These are phyloP conservation scores for Gnomoniopsis smithogilvyi DNA, from an alignment of 2,329 filamentous ascomycete genomes.

Conservation along the genomic window DNA sequence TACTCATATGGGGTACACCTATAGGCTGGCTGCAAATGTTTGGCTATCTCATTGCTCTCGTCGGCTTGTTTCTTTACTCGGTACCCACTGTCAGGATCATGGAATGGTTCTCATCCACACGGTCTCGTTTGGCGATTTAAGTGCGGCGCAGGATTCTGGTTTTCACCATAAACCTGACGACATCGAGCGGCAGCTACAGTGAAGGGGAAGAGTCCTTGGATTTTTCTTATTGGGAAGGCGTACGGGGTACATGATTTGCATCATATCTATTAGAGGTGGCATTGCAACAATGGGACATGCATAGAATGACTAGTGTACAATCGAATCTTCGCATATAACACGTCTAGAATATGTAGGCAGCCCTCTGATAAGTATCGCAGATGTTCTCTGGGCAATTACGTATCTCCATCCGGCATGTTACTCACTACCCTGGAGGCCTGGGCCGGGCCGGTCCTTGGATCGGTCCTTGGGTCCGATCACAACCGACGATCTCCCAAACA, in stretches of 20 bases:
- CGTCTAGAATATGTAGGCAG: too few species aligned
- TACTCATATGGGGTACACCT: constrained; percentile 73
- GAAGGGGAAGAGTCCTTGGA: too few species aligned
- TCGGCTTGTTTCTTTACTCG: constrained; percentile 50
- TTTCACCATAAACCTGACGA: neutral
- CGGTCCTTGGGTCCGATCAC: neutral
- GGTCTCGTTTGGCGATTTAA: neutral
- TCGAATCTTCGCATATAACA: neutral
- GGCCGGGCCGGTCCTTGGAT: neutral
- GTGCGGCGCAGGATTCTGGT: neutral
- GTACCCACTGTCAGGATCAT: constrained; percentile 31
- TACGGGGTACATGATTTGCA: neutral
- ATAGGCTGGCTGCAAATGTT: constrained; percentile 70
- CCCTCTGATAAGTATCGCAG: too few species aligned
- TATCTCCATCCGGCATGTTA: too few species aligned
- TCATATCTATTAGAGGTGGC: neutral
- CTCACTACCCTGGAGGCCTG: neutral
- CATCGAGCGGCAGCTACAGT: too few species aligned
- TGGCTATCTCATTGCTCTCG: constrained; percentile 70
- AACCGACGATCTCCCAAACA: neutral
- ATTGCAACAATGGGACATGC: neutral
- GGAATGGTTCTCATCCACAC: neutral
- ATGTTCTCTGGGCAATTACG: too few species aligned
- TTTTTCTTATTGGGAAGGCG: neutral
- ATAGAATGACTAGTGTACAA: too few species aligned